Percentiles rank a stretch among this genome's conserved stretches.
phyloP scores from a whole-genome alignment of 306 rosid species.

The Pterocarpus macrocarpus region DNA sequence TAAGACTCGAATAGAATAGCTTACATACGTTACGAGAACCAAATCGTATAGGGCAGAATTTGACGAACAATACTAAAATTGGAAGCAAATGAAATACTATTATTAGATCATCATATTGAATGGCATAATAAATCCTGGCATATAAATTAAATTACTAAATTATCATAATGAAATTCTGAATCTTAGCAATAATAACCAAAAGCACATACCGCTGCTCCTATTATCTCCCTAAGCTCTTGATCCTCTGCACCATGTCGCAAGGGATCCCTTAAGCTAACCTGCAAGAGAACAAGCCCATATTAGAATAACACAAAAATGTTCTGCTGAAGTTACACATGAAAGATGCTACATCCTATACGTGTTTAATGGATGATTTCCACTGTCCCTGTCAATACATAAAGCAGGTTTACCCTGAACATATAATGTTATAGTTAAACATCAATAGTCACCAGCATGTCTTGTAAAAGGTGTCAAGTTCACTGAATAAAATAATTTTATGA shows the following conservation, averaged over 20 bases:
- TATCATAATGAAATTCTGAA: slow-evolving; percentile 22
- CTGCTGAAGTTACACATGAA: slow-evolving; percentile 23
- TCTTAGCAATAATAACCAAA: slow-evolving; percentile 25
- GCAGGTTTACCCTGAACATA: not conserved
- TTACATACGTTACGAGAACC: not conserved
- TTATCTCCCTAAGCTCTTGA: slow-evolving; percentile 74
- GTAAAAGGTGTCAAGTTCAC: slow-evolving; percentile 1
- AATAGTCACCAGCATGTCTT: not conserved
- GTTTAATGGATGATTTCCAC: slow-evolving; percentile 16
- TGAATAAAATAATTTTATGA: not conserved
- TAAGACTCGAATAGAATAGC: not conserved
- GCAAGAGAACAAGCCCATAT: slow-evolving; percentile 30
- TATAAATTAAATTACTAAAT: not conserved
- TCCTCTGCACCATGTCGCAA: slow-evolving; percentile 79
- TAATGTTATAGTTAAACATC: not conserved
- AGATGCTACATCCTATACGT: not conserved
- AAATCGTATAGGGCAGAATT: no score
- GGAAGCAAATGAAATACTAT: slow-evolving; percentile 11
- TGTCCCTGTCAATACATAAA: not conserved
- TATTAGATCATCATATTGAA: slow-evolving; percentile 20
- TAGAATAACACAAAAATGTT: slow-evolving; percentile 21
- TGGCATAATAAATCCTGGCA: slow-evolving; percentile 10
- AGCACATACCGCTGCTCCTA: slow-evolving; percentile 79
- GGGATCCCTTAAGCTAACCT: slow-evolving; percentile 97
- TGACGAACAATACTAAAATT: slow-evolving; percentile 1